Evolutionary conservation across 176 grass and related monocot genomes (phyloP), one percentile per base, ranked within the genome.

Genomic region (Stipa capillata): DNA sequence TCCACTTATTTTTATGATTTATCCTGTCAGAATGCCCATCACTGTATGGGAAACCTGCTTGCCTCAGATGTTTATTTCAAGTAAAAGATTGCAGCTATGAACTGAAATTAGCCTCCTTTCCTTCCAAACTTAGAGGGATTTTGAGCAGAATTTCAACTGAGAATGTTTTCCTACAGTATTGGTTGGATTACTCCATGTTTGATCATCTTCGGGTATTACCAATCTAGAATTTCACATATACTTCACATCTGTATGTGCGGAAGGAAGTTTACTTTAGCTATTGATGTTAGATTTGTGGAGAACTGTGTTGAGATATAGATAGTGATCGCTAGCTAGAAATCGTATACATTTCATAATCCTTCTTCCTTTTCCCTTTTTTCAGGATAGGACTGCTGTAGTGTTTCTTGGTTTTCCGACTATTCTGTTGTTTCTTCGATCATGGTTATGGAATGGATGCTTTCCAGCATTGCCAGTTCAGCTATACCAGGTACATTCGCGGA

Each of bases 371-470:
- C 27, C 85, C 73, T 31, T 9, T 91, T 79, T 86, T 52, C 92
- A 98, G 96, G 96, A 98, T 58, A 94, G 96, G 84, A 98, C 96
- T 53, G 96, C 96, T 2, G 85, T 94, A 64, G 61, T 98, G 35
- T 98, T 98, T 93, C 96, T 98, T 87, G 72, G 91, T 81, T 98
- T 98, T 58, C 96, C 96, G 2, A 82, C 79, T 59, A 81, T 88
- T 81, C 76, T 99, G 25, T 87, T 99, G 87, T 71, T 91, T 74
- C 80, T 99, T 67, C 81, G 96, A 56, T 84, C 84, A 69, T 95
- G 90, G 87, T 62, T 94, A 70, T 99, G 96, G 96, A 74, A 90
- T 66, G 90, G 87, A 58, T 99, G 96, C 75, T 83, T 99, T 82
- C 92, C 96, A 72, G 90, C 86, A 57, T 87, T 95, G 83, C 92